These are phyloP conservation scores for Vanderwaltozyma tropicalis DNA, from an alignment of 805 yeast species.

Conservation along the genomic window DNA sequence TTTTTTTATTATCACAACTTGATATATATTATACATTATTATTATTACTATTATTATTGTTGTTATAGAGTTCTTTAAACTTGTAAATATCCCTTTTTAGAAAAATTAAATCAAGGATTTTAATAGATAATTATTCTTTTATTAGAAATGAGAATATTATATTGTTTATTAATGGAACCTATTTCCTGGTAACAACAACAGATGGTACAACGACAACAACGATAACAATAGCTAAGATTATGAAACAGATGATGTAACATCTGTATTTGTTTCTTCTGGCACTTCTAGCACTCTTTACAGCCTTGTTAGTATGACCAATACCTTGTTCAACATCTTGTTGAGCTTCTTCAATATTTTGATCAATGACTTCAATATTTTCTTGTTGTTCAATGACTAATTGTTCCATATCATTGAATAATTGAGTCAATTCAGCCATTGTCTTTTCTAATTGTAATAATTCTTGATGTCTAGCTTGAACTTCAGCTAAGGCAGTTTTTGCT, in stretches of 20 bases:
- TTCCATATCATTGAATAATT: conserved; percentile 92
- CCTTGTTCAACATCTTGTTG: conserved; percentile 90
- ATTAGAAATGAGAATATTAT: no score
- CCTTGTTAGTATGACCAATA: conserved; percentile 85
- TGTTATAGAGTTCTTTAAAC: no score
- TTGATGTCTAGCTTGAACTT: conserved; percentile 91
- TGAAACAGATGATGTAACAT: conserved; percentile 56
- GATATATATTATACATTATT: no score
- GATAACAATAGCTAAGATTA: conserved; percentile 53
- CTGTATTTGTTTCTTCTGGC: conserved; percentile 88
- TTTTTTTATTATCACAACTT: no score
- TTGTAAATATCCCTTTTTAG: no score
- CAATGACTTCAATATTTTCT: conserved; percentile 71
- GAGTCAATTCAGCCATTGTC: conserved; percentile 91
- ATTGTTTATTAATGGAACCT: no score
- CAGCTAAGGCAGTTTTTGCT: conserved; percentile 89
- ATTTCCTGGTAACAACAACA: conserved; percentile 23
- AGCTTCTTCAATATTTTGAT: conserved; percentile 70
- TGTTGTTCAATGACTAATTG: conserved; percentile 93
- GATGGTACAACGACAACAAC: conserved; percentile 51
- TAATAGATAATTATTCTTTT: no score
- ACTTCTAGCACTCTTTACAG: conserved; percentile 76
- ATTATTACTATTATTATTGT: no score
- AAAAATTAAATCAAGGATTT: no score
- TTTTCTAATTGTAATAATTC: conserved; percentile 91